Evolutionary conservation across 768 basidiomycete species (phyloP).

Genomic region (Saitozyma podzolica): DNA sequence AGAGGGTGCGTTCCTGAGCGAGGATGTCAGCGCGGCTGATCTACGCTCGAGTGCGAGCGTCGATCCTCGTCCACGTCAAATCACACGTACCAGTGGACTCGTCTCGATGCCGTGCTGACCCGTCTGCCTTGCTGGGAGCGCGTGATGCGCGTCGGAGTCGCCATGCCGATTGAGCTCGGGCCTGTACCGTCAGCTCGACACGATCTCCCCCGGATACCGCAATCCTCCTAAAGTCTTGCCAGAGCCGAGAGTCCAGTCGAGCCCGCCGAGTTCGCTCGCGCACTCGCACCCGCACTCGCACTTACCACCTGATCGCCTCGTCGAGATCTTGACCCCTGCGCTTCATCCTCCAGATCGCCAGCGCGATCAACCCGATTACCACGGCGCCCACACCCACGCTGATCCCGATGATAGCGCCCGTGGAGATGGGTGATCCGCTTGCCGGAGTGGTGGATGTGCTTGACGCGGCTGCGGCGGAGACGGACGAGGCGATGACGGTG

Average conservation of each 20-base stretch:
- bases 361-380: conserved; percentile 36
- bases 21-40: not conserved
- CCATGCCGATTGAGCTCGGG: conserved; percentile 52
- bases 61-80: conserved; percentile 17
- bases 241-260: not conserved
- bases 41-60: conserved; percentile 8
- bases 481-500: conserved; percentile 16
- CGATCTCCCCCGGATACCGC: too few species aligned
- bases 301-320: conserved; percentile 50
- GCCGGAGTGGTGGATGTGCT: conserved; percentile 12
- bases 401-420: conserved; percentile 47
- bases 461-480: conserved; percentile 19
- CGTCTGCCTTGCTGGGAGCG: conserved; percentile 47
- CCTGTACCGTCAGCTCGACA: conserved; percentile 12
- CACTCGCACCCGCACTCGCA: too few species aligned
- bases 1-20: not conserved
- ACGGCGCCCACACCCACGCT: conserved; percentile 45
- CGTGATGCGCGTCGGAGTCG: conserved; percentile 44
- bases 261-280: too few species aligned
- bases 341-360: conserved; percentile 49
- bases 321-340: conserved; percentile 42
- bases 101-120: conserved; percentile 52
- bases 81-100: conserved; percentile 38
- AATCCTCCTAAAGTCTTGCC: not conserved
- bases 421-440: conserved; percentile 23